These are phyloP conservation scores for Pyrus bretschneideri DNA, from an alignment of 306 rosid species.

Conservation along the genomic window DNA sequence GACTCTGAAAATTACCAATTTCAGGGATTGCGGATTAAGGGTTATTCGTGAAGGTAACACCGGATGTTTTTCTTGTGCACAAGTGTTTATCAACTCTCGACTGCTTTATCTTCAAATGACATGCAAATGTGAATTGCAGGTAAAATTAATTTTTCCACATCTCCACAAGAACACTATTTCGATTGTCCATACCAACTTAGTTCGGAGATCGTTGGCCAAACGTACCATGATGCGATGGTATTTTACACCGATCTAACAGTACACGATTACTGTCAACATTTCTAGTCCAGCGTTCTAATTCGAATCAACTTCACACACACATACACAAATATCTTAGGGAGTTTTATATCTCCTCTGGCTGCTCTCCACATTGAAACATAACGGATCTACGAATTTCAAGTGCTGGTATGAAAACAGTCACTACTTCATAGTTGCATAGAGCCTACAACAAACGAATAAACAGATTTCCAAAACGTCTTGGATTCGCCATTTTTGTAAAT, in stretches of 20 bases:
- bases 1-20: constrained; percentile 73
- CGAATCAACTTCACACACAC: background rate
- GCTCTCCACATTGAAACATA: background rate
- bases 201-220: constrained; percentile 77
- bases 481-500: background rate
- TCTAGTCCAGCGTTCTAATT: background rate
- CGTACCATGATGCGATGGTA: constrained; percentile 85
- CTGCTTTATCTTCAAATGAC: background rate
- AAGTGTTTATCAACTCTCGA: background rate
- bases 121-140: constrained; percentile 34
- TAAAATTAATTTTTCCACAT: constrained; percentile 51
- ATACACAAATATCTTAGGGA: background rate
- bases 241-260: background rate
- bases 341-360: background rate
- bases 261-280: background rate
- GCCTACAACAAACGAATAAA: background rate
- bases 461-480: background rate
- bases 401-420: background rate
- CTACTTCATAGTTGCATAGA: background rate
- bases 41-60: constrained; percentile 65
- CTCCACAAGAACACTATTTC: constrained; percentile 92
- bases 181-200: constrained; percentile 90
- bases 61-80: constrained; percentile 7
- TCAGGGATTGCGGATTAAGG: constrained; percentile 87
- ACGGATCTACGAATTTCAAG: background rate